Evolutionary conservation across 2,329 filamentous ascomycete genomes (phyloP), one percentile per base, ranked within the genome.

Genomic region (Cordyceps farinosa): DNA sequence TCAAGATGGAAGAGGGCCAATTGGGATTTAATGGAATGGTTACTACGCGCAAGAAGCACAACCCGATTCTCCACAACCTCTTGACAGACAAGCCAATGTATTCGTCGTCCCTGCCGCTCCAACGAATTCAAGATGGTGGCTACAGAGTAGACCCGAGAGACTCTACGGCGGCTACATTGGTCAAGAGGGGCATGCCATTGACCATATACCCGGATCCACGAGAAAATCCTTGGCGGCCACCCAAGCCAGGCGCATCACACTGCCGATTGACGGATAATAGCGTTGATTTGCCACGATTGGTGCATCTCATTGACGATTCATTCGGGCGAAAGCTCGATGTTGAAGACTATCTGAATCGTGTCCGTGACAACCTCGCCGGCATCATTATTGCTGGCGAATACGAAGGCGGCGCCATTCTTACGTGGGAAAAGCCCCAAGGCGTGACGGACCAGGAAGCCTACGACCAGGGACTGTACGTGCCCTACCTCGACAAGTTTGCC

Each of bases 401-500:
- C 75, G 95, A 99, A 80, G 95, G 95, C 59, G 93, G 92, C 1
- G 95, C 95, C 1, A 90, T 99, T 51, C 79, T 98, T 27, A 99
- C 95, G 0, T 99, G 95, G 95, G 95, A 99, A 77, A 82, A 82
- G 38, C 92, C 93, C 0, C 83, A 80, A 0, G 85, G 81, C 0
- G 77, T 86, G 27, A 77, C 79, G 51, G 82, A 86, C 57, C 81
- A 86, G 74, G 80, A 70, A 71, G 83, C 75, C 64, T 78, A 84
- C 63, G 76, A 80, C 22, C 81, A 82, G 42, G 82, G 82, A 1
- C 84, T 90, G 10, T 84, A 92, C 68, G 90, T 99, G 0, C 95
- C 95, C 0, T 99, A 99, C 73, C 83, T 99, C 36, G 95, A 99
- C 76, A 99, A 99, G 74, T 98, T 99, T 72, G 95, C 95, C 0